These are phyloP conservation scores for Penicillium digitatum DNA, from an alignment of 2,329 filamentous ascomycete genomes.

Conservation along the genomic window DNA sequence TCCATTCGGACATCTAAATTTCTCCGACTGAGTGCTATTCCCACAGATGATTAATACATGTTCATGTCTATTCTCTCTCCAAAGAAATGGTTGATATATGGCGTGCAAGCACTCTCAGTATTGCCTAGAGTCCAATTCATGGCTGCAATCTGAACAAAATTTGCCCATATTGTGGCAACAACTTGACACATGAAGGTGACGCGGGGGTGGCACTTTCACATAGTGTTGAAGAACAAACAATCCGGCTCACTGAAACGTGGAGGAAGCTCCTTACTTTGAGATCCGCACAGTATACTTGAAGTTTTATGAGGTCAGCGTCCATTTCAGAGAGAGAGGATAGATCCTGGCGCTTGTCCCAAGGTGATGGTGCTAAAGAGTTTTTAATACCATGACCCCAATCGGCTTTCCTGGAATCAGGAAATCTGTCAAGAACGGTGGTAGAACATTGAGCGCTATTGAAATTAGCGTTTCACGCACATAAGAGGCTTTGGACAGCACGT, in stretches of 20 bases:
- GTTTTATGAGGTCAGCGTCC: not conserved
- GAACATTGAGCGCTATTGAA: constrained; percentile 21
- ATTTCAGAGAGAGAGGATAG: not conserved
- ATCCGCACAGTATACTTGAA: constrained; percentile 17
- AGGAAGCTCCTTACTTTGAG: constrained; percentile 10
- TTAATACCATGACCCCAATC: constrained; percentile 28
- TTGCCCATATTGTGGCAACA: constrained; percentile 45
- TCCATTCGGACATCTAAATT: constrained; percentile 54
- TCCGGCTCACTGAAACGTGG: not conserved
- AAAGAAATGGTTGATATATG: constrained; percentile 21
- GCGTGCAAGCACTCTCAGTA: constrained; percentile 42
- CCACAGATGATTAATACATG: not conserved
- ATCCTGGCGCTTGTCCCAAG: constrained; percentile 24
- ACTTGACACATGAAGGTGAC: constrained; percentile 50
- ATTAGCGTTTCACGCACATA: not conserved
- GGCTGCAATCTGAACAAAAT: constrained; percentile 45
- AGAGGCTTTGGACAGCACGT: not conserved
- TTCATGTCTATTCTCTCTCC: too few species aligned
- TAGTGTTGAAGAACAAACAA: constrained; percentile 14
- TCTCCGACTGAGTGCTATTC: constrained; percentile 45
- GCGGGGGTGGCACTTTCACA: constrained; percentile 39
- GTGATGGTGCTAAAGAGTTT: constrained; percentile 27
- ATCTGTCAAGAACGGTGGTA: constrained; percentile 25
- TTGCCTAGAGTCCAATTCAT: constrained; percentile 46
- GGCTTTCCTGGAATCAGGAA: constrained; percentile 27